These are phyloP conservation scores for Leishmania braziliensis DNA, from an alignment of 208 protist genomes.

Conservation along the genomic window DNA sequence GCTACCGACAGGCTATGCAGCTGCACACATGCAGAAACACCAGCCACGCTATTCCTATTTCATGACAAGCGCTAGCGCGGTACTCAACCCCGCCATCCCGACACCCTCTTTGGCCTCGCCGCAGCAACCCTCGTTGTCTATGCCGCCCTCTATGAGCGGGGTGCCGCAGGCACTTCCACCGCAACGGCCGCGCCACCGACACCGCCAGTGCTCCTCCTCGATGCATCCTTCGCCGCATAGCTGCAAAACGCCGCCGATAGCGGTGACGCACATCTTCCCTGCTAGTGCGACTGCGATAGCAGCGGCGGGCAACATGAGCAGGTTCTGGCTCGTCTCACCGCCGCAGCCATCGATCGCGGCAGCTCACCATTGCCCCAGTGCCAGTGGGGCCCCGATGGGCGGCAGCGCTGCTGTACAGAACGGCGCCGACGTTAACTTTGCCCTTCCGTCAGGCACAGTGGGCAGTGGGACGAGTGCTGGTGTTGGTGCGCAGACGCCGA, in stretches of 20 bases:
- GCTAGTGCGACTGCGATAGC: background rate
- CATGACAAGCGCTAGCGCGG: background rate
- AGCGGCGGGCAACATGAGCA: background rate
- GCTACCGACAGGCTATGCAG: background rate
- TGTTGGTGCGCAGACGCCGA: background rate
- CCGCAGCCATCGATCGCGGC: constrained; percentile 1
- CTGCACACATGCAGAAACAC: background rate
- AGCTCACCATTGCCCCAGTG: background rate
- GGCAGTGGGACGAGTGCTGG: background rate
- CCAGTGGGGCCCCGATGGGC: background rate
- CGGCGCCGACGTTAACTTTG: background rate
- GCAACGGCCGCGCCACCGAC: background rate
- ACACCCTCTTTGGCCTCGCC: background rate
- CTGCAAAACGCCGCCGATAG: background rate
- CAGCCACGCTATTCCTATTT: background rate
- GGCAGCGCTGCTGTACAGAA: background rate
- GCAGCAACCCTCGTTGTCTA: background rate
- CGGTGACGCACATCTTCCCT: background rate
- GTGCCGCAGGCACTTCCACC: background rate
- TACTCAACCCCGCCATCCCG: background rate
- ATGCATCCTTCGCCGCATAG: background rate
- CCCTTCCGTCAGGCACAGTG: background rate
- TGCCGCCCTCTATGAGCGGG: background rate
- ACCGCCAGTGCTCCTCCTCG: constrained; percentile 2
- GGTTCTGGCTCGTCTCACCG: constrained; percentile 3